These are phyloP conservation scores for Cardamine resedifolia DNA, from an alignment of 345 rosid species.

Conservation along the genomic window DNA sequence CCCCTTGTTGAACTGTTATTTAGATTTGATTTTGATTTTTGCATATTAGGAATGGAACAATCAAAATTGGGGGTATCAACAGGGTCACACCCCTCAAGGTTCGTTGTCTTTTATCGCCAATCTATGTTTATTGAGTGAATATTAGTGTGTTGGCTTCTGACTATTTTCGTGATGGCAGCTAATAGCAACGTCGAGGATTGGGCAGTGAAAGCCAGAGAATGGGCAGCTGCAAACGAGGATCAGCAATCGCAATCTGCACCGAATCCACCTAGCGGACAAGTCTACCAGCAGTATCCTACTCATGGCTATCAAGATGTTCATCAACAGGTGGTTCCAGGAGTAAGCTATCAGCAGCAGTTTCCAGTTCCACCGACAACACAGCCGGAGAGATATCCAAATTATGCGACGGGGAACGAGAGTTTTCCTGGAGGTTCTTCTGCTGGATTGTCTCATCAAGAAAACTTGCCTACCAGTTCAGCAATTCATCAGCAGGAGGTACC, in stretches of 20 bases:
- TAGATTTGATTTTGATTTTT: constrained; percentile 16
- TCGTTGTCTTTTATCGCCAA: background rate
- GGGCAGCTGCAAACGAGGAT: constrained; percentile 71
- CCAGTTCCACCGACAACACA: constrained; percentile 50
- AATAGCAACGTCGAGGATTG: constrained; percentile 72
- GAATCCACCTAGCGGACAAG: constrained; percentile 45
- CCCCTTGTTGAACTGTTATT: background rate
- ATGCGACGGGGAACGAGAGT: constrained; percentile 47
- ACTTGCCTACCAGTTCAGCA: constrained; percentile 51
- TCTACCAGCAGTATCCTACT: constrained; percentile 54
- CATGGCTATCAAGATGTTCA: constrained; percentile 61
- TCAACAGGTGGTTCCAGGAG: constrained; percentile 45
- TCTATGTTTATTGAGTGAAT: constrained; percentile 19
- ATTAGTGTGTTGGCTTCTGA: constrained; percentile 21
- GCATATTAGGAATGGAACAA: constrained; percentile 71
- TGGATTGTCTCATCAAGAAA: constrained; percentile 48
- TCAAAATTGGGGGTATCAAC: constrained; percentile 65
- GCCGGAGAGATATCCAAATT: constrained; percentile 48
- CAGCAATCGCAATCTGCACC: constrained; percentile 56
- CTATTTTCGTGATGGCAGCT: constrained; percentile 39
- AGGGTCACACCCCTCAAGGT: constrained; percentile 58
- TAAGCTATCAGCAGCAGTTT: constrained; percentile 67
- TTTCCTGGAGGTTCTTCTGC: constrained; percentile 48
- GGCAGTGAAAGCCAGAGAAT: constrained; percentile 96
- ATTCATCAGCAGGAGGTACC: constrained; percentile 99